Evolutionary conservation across 1,284 basidiomycete species (phyloP).

Genomic region (Ustilago shanxiensis): DNA sequence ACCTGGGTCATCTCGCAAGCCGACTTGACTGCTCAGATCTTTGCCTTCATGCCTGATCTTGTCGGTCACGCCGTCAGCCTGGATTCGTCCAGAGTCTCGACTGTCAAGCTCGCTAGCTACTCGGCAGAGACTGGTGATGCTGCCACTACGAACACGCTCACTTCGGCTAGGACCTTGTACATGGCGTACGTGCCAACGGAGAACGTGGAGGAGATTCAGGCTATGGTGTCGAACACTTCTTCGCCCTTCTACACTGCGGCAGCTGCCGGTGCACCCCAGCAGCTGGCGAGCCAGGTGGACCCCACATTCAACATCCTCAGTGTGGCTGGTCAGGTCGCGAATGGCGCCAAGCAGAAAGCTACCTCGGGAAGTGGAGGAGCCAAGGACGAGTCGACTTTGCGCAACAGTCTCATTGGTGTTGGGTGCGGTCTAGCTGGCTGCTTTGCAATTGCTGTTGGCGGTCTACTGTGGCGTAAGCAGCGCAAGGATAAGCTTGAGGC

Average conservation of each 20-base stretch:
- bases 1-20: conserved; percentile 61
- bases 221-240: conserved; percentile 42
- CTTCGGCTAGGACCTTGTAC: conserved; percentile 54
- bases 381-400: conserved; percentile 33
- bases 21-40: conserved; percentile 66
- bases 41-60: conserved; percentile 66
- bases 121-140: conserved; percentile 18
- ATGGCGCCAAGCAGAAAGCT: conserved; percentile 15
- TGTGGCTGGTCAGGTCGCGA: conserved; percentile 26
- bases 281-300: conserved; percentile 63
- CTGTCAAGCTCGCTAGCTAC: conserved; percentile 57
- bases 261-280: conserved; percentile 46
- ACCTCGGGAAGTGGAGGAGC: conserved; percentile 8
- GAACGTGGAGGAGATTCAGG: conserved; percentile 39
- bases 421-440: conserved; percentile 51
- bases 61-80: conserved; percentile 46
- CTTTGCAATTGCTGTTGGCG: conserved; percentile 44
- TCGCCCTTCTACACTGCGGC: conserved; percentile 61
- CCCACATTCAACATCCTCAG: conserved; percentile 55
- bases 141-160: conserved; percentile 12
- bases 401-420: conserved; percentile 61
- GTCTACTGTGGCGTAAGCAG: conserved; percentile 45
- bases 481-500: conserved; percentile 19
- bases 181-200: conserved; percentile 59
- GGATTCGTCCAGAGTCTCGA: conserved; percentile 46